Evolutionary conservation across 768 basidiomycete genomes (phyloP).

Genomic region (Russula virescens): DNA sequence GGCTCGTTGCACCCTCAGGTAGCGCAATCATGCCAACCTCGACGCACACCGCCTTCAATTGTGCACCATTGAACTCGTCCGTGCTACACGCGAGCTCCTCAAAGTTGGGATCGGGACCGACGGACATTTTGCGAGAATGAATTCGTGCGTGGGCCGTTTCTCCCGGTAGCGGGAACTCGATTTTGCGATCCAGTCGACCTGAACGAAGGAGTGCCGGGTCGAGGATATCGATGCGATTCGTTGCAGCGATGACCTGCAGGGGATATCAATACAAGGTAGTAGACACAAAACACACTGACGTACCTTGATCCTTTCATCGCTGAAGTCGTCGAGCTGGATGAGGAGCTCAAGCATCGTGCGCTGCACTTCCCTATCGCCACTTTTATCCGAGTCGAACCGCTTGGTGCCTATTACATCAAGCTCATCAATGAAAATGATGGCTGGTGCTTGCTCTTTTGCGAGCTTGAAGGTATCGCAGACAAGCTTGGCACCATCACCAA

Average conservation of each 20-base stretch:
- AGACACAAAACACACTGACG: slow-evolving; percentile 18
- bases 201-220: slow-evolving; percentile 98
- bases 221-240: slow-evolving; percentile 97
- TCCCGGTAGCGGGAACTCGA: slow-evolving; percentile 96
- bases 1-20: slow-evolving; percentile 81
- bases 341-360: slow-evolving; percentile 98
- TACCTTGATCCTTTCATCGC: slow-evolving; percentile 96
- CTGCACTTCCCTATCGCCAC: slow-evolving; percentile 98
- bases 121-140: slow-evolving; percentile 94
- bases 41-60: slow-evolving; percentile 95
- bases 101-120: slow-evolving; percentile 84
- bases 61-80: slow-evolving; percentile 98
- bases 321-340: slow-evolving; percentile 97
- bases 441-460: slow-evolving; percentile 96
- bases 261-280: slow-evolving; percentile 2
- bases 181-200: slow-evolving; percentile 95
- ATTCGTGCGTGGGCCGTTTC: slow-evolving; percentile 96
- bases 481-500: slow-evolving; percentile 98
- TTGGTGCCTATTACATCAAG: slow-evolving; percentile 99
- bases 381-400: slow-evolving; percentile 98
- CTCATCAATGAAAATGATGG: slow-evolving; percentile 99
- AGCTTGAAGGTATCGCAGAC: slow-evolving; percentile 98
- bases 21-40: slow-evolving; percentile 99
- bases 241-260: slow-evolving; percentile 94
- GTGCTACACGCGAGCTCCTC: slow-evolving; percentile 95